Evolutionary conservation across 2,329 filamentous ascomycete species (phyloP).

Genomic region (Phialemonium atrogriseum): DNA sequence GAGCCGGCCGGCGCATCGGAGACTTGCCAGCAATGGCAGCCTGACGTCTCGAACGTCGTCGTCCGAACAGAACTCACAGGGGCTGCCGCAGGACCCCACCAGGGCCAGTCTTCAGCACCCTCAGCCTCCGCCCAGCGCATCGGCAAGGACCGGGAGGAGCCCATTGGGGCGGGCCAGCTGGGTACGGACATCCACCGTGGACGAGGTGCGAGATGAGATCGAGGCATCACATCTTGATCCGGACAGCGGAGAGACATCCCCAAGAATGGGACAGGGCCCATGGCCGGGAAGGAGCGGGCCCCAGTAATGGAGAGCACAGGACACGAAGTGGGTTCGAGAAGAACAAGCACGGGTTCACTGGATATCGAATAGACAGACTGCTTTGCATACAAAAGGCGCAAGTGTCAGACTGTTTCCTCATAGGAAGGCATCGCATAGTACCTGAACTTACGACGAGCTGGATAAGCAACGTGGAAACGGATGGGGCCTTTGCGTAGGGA

Average conservation of each 20-base stretch:
- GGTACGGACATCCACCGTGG: slow-evolving; percentile 18
- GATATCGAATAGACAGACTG: too few species aligned
- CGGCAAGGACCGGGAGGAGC: slow-evolving; percentile 23
- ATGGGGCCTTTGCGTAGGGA: too few species aligned
- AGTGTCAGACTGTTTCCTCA: too few species aligned
- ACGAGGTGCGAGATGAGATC: slow-evolving; percentile 21
- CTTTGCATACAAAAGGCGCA: too few species aligned
- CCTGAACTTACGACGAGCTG: too few species aligned
- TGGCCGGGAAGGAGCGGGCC: too few species aligned
- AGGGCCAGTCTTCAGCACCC: slow-evolving; percentile 11
- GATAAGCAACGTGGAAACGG: neutral
- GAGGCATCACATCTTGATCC: slow-evolving; percentile 12
- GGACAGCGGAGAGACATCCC: neutral
- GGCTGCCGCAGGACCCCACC: slow-evolving; percentile 5
- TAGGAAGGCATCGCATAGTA: too few species aligned
- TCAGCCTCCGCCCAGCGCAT: slow-evolving; percentile 16
- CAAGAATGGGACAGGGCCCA: too few species aligned
- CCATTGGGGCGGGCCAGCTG: slow-evolving; percentile 28
- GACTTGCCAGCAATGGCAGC: slow-evolving; percentile 17
- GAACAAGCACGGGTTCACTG: too few species aligned
- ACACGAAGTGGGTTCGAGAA: too few species aligned
- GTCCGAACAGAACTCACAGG: slow-evolving; percentile 8
- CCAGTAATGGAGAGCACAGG: too few species aligned
- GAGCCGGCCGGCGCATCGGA: slow-evolving; percentile 12
- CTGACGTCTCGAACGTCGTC: slow-evolving; percentile 10